These are phyloP conservation scores for Fusarium sp. DNA, from an alignment of 2,329 filamentous ascomycete genomes.

Conservation along the genomic window DNA sequence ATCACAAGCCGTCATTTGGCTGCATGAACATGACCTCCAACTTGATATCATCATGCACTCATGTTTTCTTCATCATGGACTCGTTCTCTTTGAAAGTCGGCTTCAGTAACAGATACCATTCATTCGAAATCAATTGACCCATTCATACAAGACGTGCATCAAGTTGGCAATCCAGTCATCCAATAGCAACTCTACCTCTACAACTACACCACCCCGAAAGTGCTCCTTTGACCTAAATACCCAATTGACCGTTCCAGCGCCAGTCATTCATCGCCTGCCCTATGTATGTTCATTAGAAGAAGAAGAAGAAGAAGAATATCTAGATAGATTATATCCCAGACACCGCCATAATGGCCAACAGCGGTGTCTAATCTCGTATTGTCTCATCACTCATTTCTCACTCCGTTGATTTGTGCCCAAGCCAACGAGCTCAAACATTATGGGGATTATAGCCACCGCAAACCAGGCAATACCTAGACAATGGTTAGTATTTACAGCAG, in stretches of 20 bases:
- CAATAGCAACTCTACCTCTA: slow-evolving; percentile 22
- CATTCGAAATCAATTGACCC: neutral
- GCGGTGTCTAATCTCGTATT: slow-evolving; percentile 16
- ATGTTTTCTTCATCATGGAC: neutral
- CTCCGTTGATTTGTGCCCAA: slow-evolving; percentile 57
- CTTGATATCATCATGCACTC: neutral
- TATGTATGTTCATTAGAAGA: slow-evolving; percentile 37
- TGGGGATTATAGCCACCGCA: slow-evolving; percentile 79
- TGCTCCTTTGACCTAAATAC: slow-evolving; percentile 6
- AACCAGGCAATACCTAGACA: slow-evolving; percentile 82
- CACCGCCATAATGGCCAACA: slow-evolving; percentile 12
- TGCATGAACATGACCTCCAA: neutral
- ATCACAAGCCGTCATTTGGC: slow-evolving; percentile 11
- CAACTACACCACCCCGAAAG: slow-evolving; percentile 12
- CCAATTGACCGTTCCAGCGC: slow-evolving; percentile 34
- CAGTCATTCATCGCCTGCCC: slow-evolving; percentile 31
- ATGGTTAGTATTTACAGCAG: slow-evolving; percentile 3
- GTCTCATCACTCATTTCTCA: slow-evolving; percentile 37
- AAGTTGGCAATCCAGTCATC: neutral
- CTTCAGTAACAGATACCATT: neutral
- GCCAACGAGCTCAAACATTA: slow-evolving; percentile 75
- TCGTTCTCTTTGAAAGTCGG: neutral
- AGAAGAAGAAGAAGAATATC: slow-evolving; percentile 23
- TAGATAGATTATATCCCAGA: slow-evolving; percentile 28
- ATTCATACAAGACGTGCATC: neutral